Evolutionary conservation across 345 rosid genomes (phyloP), one percentile per base, ranked within the genome.

Genomic region (Sonneratia alba): DNA sequence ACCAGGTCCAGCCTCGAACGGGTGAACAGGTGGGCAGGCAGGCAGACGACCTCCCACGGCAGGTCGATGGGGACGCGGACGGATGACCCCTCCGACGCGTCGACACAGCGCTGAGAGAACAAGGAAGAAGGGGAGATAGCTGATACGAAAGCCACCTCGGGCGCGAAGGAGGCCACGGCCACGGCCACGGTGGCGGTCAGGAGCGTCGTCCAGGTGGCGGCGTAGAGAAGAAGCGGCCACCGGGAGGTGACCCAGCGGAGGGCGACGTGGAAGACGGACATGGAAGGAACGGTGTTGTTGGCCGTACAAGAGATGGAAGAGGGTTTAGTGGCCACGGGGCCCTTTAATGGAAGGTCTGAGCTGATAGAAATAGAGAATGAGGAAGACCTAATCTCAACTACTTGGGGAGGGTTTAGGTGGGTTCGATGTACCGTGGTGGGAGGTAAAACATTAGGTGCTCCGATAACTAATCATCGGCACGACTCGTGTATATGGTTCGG

Each of bases 111-210:
- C 19, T 74, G 70, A 15, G 94, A 83, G 36, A 82, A 85, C 36
- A 85, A 69, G 8, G 94, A 88, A 3, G 85, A 75, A 61, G 84
- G 77, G 15, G 86, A 85, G 40, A 91, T 79, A 32, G 92, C 88
- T 16, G 88, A 86, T 0, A 86, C 92, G 53, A 89, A 93, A 0
- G 97, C 90, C 42, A 87, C 65, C 73, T 91, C 93, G 0, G 95
- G 94, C n/a, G 95, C 78, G 77, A 87, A 88, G 4, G 98, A 91
- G n/a, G 92, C 85, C 36, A 83, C 72, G 15, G 92, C 85, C 36
- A 83, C 72, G 15, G 89, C 94, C 13, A 91, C 98, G 0, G 86
- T 81, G 47, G 75, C 63, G 1, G 94, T 87, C 6, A 94, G 82
- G 59, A 91, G 84, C 11, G 75, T 22, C 49, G 97, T 94, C 98